Conservation (phyloP, 371 early-diverging fungal species). For the Mucor indicus region DNA sequence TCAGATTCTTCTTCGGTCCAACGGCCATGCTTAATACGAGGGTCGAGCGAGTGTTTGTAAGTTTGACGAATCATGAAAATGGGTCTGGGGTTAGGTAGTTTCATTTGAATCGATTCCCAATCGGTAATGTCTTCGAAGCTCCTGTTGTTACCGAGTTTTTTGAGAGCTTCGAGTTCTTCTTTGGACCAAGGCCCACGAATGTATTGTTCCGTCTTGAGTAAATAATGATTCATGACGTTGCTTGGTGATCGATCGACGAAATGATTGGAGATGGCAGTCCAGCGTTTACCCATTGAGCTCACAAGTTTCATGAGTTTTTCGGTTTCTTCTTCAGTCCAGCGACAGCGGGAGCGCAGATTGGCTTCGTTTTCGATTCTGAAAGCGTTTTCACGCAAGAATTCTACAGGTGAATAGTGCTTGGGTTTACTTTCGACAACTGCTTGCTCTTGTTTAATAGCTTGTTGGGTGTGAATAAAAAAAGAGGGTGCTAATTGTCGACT, state of each 20-base stretch:
- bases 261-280: constrained; percentile 17
- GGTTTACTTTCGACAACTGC: too few species aligned
- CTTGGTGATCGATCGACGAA: constrained; percentile 21
- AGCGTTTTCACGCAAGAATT: constrained; percentile 11
- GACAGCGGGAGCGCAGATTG: constrained; percentile 11
- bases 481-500: too few species aligned
- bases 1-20: constrained; percentile 33
- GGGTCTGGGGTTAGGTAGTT: constrained; percentile 21
- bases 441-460: too few species aligned
- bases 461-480: too few species aligned
- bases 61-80: constrained; percentile 17
- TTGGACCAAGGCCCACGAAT: constrained; percentile 30
- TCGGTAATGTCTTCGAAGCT: constrained; percentile 4
- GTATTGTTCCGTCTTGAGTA: background rate
- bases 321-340: constrained; percentile 32
- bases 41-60: constrained; percentile 27
- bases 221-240: constrained; percentile 17
- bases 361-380: background rate
- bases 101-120: constrained; percentile 19
- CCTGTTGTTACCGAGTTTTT: constrained; percentile 10
- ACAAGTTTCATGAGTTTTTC: constrained; percentile 11
- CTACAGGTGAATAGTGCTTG: too few species aligned
- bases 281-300: constrained; percentile 5
- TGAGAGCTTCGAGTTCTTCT: constrained; percentile 20
- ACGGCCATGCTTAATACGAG: constrained; percentile 26